A percentile compares a stretch with the other conserved stretches of the same genome.
These are phyloP conservation scores for Annona cherimola DNA, from an alignment of 164 flowering plant species.

Conservation along the genomic window DNA sequence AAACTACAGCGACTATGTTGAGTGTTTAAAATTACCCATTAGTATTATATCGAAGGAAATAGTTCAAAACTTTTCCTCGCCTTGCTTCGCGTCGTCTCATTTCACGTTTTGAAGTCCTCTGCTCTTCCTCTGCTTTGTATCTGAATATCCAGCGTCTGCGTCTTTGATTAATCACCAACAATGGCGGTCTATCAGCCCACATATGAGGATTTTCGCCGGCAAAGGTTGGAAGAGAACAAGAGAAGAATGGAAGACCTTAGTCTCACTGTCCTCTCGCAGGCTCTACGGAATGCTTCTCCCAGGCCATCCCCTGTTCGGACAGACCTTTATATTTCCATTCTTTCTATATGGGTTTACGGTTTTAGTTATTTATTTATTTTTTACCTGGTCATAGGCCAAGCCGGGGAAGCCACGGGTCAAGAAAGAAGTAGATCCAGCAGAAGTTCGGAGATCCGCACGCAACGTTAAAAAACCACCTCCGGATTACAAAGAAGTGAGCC, in stretches of 20 bases:
- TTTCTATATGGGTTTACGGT: background rate
- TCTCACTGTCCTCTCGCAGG: constrained; percentile 34
- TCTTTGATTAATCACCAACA: background rate
- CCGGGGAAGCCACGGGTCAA: constrained; percentile 22
- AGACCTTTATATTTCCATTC: background rate
- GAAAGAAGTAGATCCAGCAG: constrained; percentile 10
- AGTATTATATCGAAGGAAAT: background rate
- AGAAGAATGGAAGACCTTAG: constrained; percentile 57
- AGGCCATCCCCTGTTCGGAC: constrained; percentile 30
- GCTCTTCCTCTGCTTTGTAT: background rate
- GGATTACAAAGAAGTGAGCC: constrained; percentile 34
- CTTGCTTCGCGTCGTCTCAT: background rate
- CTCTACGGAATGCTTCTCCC: constrained; percentile 24
- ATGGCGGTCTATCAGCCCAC: background rate
- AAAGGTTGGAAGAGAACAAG: constrained; percentile 55
- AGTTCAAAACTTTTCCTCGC: background rate
- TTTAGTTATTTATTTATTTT: background rate
- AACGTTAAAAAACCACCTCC: constrained; percentile 38
- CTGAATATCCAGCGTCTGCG: background rate
- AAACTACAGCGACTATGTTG: background rate
- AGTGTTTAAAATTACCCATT: background rate
- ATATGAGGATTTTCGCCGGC: constrained; percentile 44
- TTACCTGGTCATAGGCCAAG: constrained; percentile 27
- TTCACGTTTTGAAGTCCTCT: background rate
- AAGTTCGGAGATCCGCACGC: constrained; percentile 50